Percentiles rank a stretch among this genome's conserved stretches.
Conservation (phyloP, 768 basidiomycete species). For the Boletales sp. region DNA sequence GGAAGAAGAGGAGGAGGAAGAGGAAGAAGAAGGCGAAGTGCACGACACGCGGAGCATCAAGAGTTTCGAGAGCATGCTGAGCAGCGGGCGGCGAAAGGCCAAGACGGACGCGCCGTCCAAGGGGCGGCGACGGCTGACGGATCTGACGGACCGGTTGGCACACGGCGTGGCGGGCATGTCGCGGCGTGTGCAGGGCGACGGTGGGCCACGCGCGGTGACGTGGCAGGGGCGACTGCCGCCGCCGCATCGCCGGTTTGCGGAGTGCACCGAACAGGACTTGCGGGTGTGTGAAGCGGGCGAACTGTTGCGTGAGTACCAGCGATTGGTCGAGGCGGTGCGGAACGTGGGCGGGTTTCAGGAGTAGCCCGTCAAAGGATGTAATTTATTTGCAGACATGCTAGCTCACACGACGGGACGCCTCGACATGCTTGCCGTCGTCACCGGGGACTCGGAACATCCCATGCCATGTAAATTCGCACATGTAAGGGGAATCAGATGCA, state of each 20-base stretch:
- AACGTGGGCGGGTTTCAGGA: constrained; percentile 44
- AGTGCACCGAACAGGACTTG: constrained; percentile 73
- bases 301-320: constrained; percentile 76
- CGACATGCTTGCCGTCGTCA: no score
- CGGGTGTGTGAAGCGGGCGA: constrained; percentile 76
- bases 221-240: constrained; percentile 42
- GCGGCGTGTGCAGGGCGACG: constrained; percentile 38
- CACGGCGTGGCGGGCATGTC: constrained; percentile 57
- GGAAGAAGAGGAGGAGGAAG: constrained; percentile 24
- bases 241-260: constrained; percentile 67
- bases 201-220: constrained; percentile 33
- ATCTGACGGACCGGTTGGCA: constrained; percentile 75
- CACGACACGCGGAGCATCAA: constrained; percentile 72
- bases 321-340: constrained; percentile 67
- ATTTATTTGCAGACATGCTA: no score
- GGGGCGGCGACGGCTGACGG: constrained; percentile 49
- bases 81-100: constrained; percentile 23
- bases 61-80: constrained; percentile 88
- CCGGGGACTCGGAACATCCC: no score
- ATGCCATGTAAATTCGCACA: no score
- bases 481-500: no score
- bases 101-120: constrained; percentile 20
- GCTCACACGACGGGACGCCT: no score
- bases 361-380: background rate
- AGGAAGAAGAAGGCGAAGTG: constrained; percentile 28